Evolutionary conservation across 2,329 filamentous ascomycete species (phyloP), one percentile per base, ranked within the genome.

Genomic region (Beauveria rudraprayagi): DNA sequence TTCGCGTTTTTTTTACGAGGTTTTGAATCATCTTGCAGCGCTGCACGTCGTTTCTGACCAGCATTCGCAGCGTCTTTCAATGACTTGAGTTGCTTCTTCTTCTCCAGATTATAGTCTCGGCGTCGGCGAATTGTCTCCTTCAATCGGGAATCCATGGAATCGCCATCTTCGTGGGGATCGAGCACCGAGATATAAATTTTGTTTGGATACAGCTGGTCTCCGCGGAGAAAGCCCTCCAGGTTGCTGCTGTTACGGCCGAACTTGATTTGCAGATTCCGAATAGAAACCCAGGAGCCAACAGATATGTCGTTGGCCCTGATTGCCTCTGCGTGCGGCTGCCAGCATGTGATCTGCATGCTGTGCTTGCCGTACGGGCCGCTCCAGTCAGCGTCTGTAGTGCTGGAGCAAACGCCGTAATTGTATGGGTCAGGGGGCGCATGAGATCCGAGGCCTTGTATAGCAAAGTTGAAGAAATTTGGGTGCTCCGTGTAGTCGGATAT

Each of bases 401-500:
- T 55, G 61, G 67, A 69, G 53, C 65, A 70, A 56, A 65, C 56
- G 63, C 73, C 73, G 67, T 90, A 88, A n/a, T 78, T 80, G 63
- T 76, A 83, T 0, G 76, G 71, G 3, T 64, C 70, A 6, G 66
- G 59, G 4, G 66, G 66, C 7, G 70, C 70, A 1, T 70, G 65
- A 3, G 71, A 64, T 22, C 64, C 67, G 26, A 70, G 69, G 62
- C 67, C 72, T 11, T 68, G 67, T 54, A 69, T 72, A 43, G 62
- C 65, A 60, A 66, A 84, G 41, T 85, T 73, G 65, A 80, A 87
- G 62, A 97, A 85, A 1, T 68, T 63, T 0, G 77, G 68, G 67
- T 97, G 91, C 56, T 83, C 75, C 0, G 91, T 95, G 71, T 92
- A 96, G 72, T 97, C 92, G 0, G 90, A 89, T 19, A 96, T 76